These are phyloP conservation scores for Paramyrothecium roridum DNA, from an alignment of 2,329 filamentous ascomycete genomes.

Conservation along the genomic window DNA sequence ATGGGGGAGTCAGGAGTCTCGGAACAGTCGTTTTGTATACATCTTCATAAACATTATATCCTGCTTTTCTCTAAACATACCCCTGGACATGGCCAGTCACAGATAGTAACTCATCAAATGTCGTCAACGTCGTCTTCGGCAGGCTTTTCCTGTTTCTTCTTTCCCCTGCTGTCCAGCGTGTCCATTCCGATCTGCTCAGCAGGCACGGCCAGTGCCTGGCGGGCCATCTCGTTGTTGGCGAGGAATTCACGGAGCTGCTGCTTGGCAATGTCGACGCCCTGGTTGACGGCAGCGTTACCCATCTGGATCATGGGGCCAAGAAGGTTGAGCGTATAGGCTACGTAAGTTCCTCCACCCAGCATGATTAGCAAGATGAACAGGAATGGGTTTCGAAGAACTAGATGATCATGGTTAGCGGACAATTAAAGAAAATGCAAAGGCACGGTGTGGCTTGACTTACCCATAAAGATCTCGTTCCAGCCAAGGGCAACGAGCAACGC, in stretches of 20 bases:
- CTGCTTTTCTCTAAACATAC: slow-evolving; percentile 2
- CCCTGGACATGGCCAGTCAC: background rate
- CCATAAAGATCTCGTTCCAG: slow-evolving; percentile 97
- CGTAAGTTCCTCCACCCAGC: slow-evolving; percentile 71
- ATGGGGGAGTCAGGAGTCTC: background rate
- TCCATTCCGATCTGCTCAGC: slow-evolving; percentile 52
- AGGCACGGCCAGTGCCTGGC: slow-evolving; percentile 81
- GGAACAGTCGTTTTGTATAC: slow-evolving; percentile 1
- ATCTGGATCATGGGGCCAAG: slow-evolving; percentile 96
- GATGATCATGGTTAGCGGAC: slow-evolving; percentile 6
- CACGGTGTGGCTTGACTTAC: slow-evolving; percentile 55
- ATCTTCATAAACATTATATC: slow-evolving; percentile 2
- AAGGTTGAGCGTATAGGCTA: slow-evolving; percentile 91
- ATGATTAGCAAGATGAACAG: slow-evolving; percentile 89
- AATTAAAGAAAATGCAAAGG: background rate
- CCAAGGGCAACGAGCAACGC: slow-evolving; percentile 82
- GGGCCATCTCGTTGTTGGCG: slow-evolving; percentile 78
- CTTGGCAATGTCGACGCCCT: slow-evolving; percentile 89
- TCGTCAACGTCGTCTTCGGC: slow-evolving; percentile 59
- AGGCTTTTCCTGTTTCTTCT: slow-evolving; percentile 35
- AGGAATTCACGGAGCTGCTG: slow-evolving; percentile 87
- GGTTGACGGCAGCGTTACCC: slow-evolving; percentile 80
- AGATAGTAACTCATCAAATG: slow-evolving; percentile 33
- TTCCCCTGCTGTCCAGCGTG: slow-evolving; percentile 58
- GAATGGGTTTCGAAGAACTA: slow-evolving; percentile 89